These are phyloP conservation scores for Panaeolus cyanescens DNA, from an alignment of 768 basidiomycete genomes.

Conservation along the genomic window DNA sequence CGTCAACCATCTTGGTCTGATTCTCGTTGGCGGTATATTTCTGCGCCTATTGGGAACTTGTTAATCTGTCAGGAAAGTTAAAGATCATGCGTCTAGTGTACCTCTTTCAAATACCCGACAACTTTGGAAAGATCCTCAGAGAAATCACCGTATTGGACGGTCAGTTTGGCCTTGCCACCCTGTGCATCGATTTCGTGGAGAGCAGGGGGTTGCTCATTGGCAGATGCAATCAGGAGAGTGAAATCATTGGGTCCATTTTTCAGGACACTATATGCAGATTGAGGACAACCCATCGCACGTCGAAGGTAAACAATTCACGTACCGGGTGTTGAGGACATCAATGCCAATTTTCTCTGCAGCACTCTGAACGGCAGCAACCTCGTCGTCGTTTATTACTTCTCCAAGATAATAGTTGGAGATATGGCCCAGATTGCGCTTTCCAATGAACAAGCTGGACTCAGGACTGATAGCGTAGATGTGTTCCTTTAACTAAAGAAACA, in stretches of 20 bases:
- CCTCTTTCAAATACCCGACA: slow-evolving; percentile 61
- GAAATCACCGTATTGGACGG: slow-evolving; percentile 78
- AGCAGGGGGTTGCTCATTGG: slow-evolving; percentile 37
- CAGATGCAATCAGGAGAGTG: slow-evolving; percentile 77
- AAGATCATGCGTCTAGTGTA: slow-evolving; percentile 15
- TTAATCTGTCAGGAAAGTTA: neutral
- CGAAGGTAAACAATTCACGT: slow-evolving; percentile 4
- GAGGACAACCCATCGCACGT: neutral
- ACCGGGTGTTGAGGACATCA: slow-evolving; percentile 85
- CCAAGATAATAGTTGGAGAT: slow-evolving; percentile 87
- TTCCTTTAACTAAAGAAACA: slow-evolving; percentile 55
- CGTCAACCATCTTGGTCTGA: slow-evolving; percentile 72
- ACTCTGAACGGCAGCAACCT: slow-evolving; percentile 74
- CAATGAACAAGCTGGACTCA: slow-evolving; percentile 70
- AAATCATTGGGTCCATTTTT: slow-evolving; percentile 67
- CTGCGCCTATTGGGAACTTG: slow-evolving; percentile 58
- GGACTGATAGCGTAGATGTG: slow-evolving; percentile 74
- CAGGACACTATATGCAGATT: slow-evolving; percentile 49
- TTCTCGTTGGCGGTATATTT: slow-evolving; percentile 74
- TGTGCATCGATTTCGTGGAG: slow-evolving; percentile 49
- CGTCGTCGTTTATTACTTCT: slow-evolving; percentile 68
- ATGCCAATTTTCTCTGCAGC: slow-evolving; percentile 76
- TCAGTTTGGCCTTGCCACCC: slow-evolving; percentile 50
- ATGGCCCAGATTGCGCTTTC: slow-evolving; percentile 77
- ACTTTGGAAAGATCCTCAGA: slow-evolving; percentile 54